Conservation (phyloP, 768 basidiomycete genomes). For the Tulasnella sp. region DNA sequence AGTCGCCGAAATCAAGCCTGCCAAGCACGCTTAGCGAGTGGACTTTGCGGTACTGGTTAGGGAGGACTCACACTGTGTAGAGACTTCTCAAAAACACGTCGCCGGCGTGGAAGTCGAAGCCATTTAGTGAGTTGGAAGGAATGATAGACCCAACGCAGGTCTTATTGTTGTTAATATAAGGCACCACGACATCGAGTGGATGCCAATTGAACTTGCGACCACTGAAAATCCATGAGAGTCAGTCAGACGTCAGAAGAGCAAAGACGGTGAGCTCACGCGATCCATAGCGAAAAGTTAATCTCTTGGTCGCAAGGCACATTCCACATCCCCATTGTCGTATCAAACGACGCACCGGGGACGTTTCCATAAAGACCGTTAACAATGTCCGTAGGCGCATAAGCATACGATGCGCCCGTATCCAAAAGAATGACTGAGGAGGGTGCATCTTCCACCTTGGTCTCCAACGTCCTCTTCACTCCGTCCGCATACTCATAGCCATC, state of each 20-base stretch:
- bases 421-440: constrained; percentile 56
- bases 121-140: constrained; percentile 47
- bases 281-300: constrained; percentile 66
- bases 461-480: constrained; percentile 11
- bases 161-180: constrained; percentile 31
- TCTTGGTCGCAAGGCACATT: constrained; percentile 59
- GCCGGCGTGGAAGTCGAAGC: constrained; percentile 72
- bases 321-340: constrained; percentile 47
- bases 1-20: constrained; percentile 50
- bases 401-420: constrained; percentile 73
- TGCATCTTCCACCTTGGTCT: constrained; percentile 42
- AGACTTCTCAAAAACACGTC: constrained; percentile 74
- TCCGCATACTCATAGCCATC: constrained; percentile 40
- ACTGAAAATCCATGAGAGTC: constrained; percentile 30
- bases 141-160: constrained; percentile 66
- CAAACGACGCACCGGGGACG: constrained; percentile 50
- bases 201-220: constrained; percentile 66
- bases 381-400: constrained; percentile 59
- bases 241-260: constrained; percentile 7
- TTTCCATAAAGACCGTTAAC: constrained; percentile 57
- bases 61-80: constrained; percentile 60
- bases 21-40: neutral
- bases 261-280: constrained; percentile 37
- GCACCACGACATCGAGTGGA: constrained; percentile 60
- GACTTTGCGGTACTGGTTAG: neutral